A percentile compares a stretch with the other conserved stretches of the same genome.
phyloP scores from a whole-genome alignment of 352 stramenopile species.

The Phytophthora macrochlamydospora region DNA sequence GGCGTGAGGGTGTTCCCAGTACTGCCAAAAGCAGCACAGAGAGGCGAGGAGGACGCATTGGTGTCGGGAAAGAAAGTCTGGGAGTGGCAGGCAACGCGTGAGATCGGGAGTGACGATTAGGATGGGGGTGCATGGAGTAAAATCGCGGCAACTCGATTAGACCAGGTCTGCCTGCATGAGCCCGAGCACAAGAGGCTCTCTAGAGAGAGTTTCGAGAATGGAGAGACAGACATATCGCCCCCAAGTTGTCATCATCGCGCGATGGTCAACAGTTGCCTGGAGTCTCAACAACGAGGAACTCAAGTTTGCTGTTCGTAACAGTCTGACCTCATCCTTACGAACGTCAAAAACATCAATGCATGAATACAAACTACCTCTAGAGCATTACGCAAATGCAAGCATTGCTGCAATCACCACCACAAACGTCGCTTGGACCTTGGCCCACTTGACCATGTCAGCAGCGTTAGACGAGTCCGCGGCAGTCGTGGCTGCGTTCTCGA shows the following conservation, averaged over 20 bases:
- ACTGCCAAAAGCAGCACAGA: slow-evolving; percentile 16
- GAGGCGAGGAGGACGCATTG: slow-evolving; percentile 21
- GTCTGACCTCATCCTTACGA: too few relatives aligned
- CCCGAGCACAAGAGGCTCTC: neutral
- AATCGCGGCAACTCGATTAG: slow-evolving; percentile 16
- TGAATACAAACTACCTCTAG: too few relatives aligned
- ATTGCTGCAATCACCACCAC: neutral
- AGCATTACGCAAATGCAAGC: slow-evolving; percentile 9
- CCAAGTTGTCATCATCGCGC: too few relatives aligned
- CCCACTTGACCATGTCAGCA: slow-evolving; percentile 1
- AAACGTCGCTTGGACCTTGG: neutral
- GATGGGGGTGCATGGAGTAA: slow-evolving; percentile 26
- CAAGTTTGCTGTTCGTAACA: slow-evolving; percentile 7
- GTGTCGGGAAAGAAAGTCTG: slow-evolving; percentile 19
- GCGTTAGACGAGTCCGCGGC: slow-evolving; percentile 9
- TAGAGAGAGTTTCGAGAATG: neutral
- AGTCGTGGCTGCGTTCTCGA: slow-evolving; percentile 7
- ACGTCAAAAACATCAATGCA: too few relatives aligned
- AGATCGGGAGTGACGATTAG: slow-evolving; percentile 11
- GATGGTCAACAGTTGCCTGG: neutral
- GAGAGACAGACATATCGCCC: neutral
- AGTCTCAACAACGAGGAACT: neutral
- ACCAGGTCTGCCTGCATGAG: too few relatives aligned
- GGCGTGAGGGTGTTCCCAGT: slow-evolving; percentile 1
- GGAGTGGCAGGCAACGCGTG: slow-evolving; percentile 12